Percentiles rank a stretch among this genome's conserved stretches.
Evolutionary conservation across 805 yeast species (phyloP).

Genomic region (fission yeast (Schizosaccharomyces pombe)): DNA sequence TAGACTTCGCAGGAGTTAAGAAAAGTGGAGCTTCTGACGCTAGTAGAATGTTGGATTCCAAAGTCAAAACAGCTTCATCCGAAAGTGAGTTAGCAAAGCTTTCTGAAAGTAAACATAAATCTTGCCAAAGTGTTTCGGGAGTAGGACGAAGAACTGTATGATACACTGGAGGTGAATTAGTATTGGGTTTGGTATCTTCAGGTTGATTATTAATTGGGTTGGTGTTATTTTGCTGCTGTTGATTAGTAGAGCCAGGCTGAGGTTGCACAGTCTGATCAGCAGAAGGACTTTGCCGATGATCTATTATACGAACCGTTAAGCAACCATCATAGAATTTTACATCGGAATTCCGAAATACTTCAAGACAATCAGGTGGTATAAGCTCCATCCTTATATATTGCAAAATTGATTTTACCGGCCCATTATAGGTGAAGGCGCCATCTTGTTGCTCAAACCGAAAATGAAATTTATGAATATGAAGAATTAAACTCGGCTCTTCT

Average conservation of each 20-base stretch:
- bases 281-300: constrained; percentile 1
- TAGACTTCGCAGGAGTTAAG: not conserved
- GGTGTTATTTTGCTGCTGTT: too few relatives aligned
- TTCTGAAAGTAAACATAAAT: not conserved
- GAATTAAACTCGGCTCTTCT: not conserved
- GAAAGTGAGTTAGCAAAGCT: not conserved
- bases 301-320: not conserved
- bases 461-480: constrained; percentile 2
- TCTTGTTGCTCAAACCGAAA: constrained; percentile 6
- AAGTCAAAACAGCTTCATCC: not conserved
- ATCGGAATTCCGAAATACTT: constrained; percentile 1
- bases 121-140: not conserved
- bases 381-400: constrained; percentile 2
- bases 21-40: constrained; percentile 2
- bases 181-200: too few relatives aligned
- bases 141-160: constrained; percentile 3
- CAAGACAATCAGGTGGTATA: constrained; percentile 4
- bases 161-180: not conserved
- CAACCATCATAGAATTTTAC: constrained; percentile 4
- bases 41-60: constrained; percentile 1
- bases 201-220: too few relatives aligned
- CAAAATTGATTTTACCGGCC: constrained; percentile 4
- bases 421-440: constrained; percentile 2
- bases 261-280: not conserved
- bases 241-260: not conserved